phyloP scores from a whole-genome alignment of 139 green algal species.

The Mychonastes homosphaera region DNA sequence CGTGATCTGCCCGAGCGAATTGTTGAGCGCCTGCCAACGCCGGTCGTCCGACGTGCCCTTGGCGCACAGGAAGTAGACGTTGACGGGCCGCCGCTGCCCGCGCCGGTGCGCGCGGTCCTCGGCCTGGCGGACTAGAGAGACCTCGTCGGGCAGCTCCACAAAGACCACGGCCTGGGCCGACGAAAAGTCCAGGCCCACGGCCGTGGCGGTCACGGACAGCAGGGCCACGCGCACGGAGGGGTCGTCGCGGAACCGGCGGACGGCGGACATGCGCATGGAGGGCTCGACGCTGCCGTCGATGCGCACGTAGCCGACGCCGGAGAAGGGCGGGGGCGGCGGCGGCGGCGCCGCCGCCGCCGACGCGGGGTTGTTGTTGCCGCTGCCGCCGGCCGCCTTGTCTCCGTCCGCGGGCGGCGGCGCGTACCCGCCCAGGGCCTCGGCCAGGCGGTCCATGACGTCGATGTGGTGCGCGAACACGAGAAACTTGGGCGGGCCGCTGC shows the following conservation, averaged over 20 bases:
- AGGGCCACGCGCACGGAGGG: conserved; percentile 63
- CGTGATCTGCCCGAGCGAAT: conserved; percentile 32
- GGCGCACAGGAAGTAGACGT: conserved; percentile 83
- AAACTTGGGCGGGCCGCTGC: conserved; percentile 55
- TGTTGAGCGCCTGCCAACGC: conserved; percentile 43
- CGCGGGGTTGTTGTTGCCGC: conserved; percentile 2
- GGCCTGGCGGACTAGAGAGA: conserved; percentile 62
- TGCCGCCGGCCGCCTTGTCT: conserved; percentile 4
- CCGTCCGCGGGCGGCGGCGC: conserved; percentile 4
- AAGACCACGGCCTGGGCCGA: conserved; percentile 80
- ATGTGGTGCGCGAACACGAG: conserved; percentile 93
- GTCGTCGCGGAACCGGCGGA: conserved; percentile 55
- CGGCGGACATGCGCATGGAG: conserved; percentile 39
- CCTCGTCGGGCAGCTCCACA: conserved; percentile 66
- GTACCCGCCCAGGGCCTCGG: conserved; percentile 47
- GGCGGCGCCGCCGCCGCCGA: neutral
- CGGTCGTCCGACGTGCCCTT: conserved; percentile 62
- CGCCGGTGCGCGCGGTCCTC: conserved; percentile 80
- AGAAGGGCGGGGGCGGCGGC: conserved; percentile 9
- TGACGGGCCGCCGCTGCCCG: conserved; percentile 57
- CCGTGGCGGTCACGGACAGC: conserved; percentile 79
- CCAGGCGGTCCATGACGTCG: conserved; percentile 68
- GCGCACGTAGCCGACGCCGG: conserved; percentile 58
- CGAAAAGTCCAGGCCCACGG: conserved; percentile 85
- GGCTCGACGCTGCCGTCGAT: conserved; percentile 77